These are phyloP conservation scores for Trichoderma koningii DNA, from an alignment of 2,329 filamentous ascomycete genomes.

Conservation along the genomic window DNA sequence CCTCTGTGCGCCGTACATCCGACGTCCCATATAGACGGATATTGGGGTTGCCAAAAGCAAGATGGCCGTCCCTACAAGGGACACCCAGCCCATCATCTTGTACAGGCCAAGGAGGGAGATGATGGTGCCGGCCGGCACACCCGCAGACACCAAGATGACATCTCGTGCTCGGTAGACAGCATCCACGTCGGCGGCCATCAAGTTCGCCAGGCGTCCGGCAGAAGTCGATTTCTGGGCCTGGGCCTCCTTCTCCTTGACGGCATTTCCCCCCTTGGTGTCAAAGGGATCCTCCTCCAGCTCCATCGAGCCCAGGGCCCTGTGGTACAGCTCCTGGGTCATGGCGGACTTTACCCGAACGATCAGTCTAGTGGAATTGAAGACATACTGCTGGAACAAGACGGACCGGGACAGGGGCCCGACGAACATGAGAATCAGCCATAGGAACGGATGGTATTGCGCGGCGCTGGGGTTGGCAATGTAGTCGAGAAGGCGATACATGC, in stretches of 20 bases:
- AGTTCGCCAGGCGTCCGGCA: constrained; percentile 55
- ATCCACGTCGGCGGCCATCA: constrained; percentile 62
- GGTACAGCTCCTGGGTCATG: constrained; percentile 61
- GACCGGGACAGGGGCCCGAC: constrained; percentile 52
- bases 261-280: constrained; percentile 29
- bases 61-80: constrained; percentile 53
- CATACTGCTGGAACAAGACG: constrained; percentile 57
- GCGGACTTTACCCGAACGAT: constrained; percentile 58
- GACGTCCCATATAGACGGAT: constrained; percentile 51
- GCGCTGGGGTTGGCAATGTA: constrained; percentile 52
- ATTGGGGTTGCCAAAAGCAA: constrained; percentile 53
- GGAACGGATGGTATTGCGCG: constrained; percentile 50
- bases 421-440: constrained; percentile 59
- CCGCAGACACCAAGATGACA: constrained; percentile 49
- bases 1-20: constrained; percentile 53
- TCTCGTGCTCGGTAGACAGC: constrained; percentile 56
- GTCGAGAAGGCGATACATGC: constrained; percentile 55
- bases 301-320: constrained; percentile 57
- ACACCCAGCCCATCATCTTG: constrained; percentile 57
- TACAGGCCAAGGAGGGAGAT: constrained; percentile 56
- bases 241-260: constrained; percentile 34
- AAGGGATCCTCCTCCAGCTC: constrained; percentile 59
- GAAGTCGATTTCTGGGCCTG: constrained; percentile 45
- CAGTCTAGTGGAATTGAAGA: constrained; percentile 59
- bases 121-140: constrained; percentile 50